Base-by-base conservation (phyloP, 192 early-diverging fungal species). In the Phlyctochytrium planicorne region DNA sequence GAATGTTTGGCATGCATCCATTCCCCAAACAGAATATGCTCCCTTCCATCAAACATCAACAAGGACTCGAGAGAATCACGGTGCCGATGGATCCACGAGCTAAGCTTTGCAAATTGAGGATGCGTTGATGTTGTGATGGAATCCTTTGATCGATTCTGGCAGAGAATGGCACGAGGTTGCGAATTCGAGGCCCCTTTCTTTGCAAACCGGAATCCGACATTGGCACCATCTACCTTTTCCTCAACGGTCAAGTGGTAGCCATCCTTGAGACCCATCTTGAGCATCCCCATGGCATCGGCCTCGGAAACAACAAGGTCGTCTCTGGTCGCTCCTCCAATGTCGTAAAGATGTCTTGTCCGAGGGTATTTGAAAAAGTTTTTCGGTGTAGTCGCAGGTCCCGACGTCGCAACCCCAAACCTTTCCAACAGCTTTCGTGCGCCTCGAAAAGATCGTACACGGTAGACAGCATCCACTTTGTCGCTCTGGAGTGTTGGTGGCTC, bases 181-280 rank as follows among this genome's bases (percentile, higher is more conserved):
- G 69, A 24, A 62, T 83, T 81, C 6, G 16, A 40, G 16, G 78
- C 65, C 23, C 70, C 70, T 56, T 83, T 78, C 47, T 35, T 53
- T 0, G 81, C 81, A 52, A 35, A 50, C 69, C 75, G 53, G 24
- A 80, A 69, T 2, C 81, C 81, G 47, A 83, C 3, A 53, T 83
- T 83, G 2, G 78, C 79, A 23, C 81, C 81, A 56, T 83, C 81
- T 20, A 83, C 53, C 53, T 83, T 83, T 70, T 83, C 81, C 59
- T 83, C 76, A n/a, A 79, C 31, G 17, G 69, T 70, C 0, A 80
- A 16, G 30, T 56, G 63, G 20, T 56, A 34, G n/a, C 52, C 62
- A n/a, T n/a, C n/a, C n/a, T n/a, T n/a, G n/a, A n/a, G n/a, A n/a
- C n/a, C n/a, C n/a, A n/a, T n/a, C n/a, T n/a, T n/a, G 35, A 61